phyloP scores from a whole-genome alignment of 1,139 yeast genomes.

The Tardiomyces blankii region DNA sequence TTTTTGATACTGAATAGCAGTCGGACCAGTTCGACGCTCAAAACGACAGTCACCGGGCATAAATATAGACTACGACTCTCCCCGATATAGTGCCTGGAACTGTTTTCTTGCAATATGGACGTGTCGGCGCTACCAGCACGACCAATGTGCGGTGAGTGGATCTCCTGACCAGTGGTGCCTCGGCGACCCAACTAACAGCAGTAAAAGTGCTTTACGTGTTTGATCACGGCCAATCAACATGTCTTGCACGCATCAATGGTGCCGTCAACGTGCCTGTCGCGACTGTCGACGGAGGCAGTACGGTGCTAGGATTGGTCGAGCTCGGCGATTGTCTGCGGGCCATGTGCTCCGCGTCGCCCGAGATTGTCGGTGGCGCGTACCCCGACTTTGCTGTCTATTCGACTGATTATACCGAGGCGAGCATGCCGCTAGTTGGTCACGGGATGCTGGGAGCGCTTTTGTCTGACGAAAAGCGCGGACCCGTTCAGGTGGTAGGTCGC shows the following conservation, averaged over 20 bases:
- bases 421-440: constrained; percentile 29
- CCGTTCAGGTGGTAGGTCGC: constrained; percentile 14
- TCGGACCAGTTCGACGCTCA: no score
- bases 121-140: no score
- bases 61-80: no score
- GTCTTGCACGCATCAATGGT: constrained; percentile 20
- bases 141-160: no score
- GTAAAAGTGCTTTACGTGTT: constrained; percentile 28
- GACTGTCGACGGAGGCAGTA: constrained; percentile 14
- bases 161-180: no score
- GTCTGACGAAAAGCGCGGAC: constrained; percentile 9
- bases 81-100: no score
- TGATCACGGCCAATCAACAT: constrained; percentile 21
- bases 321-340: constrained; percentile 23
- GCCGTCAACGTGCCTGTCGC: constrained; percentile 17
- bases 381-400: constrained; percentile 31
- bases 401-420: constrained; percentile 29
- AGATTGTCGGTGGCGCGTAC: constrained; percentile 20
- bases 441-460: constrained; percentile 26
- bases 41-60: no score
- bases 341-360: constrained; percentile 26
- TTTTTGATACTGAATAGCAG: no score
- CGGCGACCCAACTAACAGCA: background rate
- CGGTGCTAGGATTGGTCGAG: constrained; percentile 23
- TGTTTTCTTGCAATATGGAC: no score